Evolutionary conservation across 768 basidiomycete species (phyloP).

Genomic region (Roridomyces roridus): DNA sequence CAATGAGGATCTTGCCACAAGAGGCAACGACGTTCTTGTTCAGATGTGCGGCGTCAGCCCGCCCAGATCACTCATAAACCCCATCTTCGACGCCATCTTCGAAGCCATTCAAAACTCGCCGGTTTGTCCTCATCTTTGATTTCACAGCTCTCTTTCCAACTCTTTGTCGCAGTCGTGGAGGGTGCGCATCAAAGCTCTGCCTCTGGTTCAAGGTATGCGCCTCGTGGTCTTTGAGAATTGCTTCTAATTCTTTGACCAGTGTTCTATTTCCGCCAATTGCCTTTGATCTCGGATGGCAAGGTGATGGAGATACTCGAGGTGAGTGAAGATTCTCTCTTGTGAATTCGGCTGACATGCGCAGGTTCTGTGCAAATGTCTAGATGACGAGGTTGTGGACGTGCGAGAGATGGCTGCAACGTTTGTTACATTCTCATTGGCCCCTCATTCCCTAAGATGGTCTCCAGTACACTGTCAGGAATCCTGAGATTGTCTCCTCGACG

Average conservation of each 20-base stretch:
- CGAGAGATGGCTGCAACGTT: slow-evolving; percentile 89
- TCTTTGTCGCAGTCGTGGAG: slow-evolving; percentile 72
- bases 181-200: slow-evolving; percentile 85
- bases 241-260: slow-evolving; percentile 44
- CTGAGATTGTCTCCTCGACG: slow-evolving; percentile 81
- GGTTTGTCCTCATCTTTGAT: slow-evolving; percentile 46
- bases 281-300: slow-evolving; percentile 77
- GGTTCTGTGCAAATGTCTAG: slow-evolving; percentile 81
- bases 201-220: slow-evolving; percentile 75
- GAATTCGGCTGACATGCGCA: slow-evolving; percentile 30
- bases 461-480: slow-evolving; percentile 81
- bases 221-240: background rate
- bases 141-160: slow-evolving; percentile 8
- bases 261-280: slow-evolving; percentile 88
- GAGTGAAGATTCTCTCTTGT: slow-evolving; percentile 14
- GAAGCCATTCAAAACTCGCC: slow-evolving; percentile 77
- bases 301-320: slow-evolving; percentile 85
- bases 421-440: slow-evolving; percentile 29
- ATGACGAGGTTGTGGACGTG: slow-evolving; percentile 90
- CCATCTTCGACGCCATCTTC: slow-evolving; percentile 75
- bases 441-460: background rate
- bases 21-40: slow-evolving; percentile 74
- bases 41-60: slow-evolving; percentile 88
- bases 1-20: slow-evolving; percentile 70
- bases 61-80: slow-evolving; percentile 69